A percentile compares a stretch with the other conserved stretches of the same genome.
These are phyloP conservation scores for Kluyveromyces marxianus DNA, from an alignment of 1,139 yeast genomes.

Conservation along the genomic window DNA sequence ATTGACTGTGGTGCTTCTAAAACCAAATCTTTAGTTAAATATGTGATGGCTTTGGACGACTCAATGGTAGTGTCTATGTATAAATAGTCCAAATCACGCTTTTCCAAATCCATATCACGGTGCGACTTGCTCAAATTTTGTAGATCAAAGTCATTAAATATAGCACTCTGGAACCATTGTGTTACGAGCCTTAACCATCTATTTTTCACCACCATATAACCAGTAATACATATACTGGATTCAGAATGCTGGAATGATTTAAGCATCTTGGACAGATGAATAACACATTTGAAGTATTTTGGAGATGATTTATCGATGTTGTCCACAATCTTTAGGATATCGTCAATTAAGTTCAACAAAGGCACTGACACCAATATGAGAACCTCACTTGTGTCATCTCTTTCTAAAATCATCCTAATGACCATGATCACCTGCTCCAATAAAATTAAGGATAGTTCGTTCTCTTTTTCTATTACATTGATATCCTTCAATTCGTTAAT, in stretches of 20 bases:
- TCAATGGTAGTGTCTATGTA: constrained; percentile 62
- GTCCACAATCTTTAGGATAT: constrained; percentile 34
- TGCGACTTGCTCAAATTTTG: constrained; percentile 28
- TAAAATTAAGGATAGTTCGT: constrained; percentile 27
- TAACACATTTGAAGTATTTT: constrained; percentile 43
- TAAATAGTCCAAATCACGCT: constrained; percentile 44
- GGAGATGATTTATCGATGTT: constrained; percentile 30
- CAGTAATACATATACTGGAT: constrained; percentile 38
- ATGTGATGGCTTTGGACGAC: constrained; percentile 50
- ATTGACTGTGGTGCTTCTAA: constrained; percentile 58
- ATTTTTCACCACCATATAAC: constrained; percentile 55
- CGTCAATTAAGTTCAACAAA: constrained; percentile 33
- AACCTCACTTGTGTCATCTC: constrained; percentile 33
- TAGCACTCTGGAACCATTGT: constrained; percentile 62
- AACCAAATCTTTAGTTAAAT: constrained; percentile 47
- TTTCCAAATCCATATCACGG: constrained; percentile 27
- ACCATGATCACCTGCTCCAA: constrained; percentile 37
- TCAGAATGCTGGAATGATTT: constrained; percentile 44
- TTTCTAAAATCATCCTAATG: constrained; percentile 35
- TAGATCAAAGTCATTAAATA: constrained; percentile 30
- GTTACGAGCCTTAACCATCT: constrained; percentile 50
- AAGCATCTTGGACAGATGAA: constrained; percentile 52
- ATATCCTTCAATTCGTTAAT: constrained; percentile 20
- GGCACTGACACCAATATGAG: constrained; percentile 36
- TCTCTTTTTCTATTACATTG: constrained; percentile 21